These are phyloP conservation scores for Calophaca sinica DNA, from an alignment of 306 rosid genomes.

Conservation along the genomic window DNA sequence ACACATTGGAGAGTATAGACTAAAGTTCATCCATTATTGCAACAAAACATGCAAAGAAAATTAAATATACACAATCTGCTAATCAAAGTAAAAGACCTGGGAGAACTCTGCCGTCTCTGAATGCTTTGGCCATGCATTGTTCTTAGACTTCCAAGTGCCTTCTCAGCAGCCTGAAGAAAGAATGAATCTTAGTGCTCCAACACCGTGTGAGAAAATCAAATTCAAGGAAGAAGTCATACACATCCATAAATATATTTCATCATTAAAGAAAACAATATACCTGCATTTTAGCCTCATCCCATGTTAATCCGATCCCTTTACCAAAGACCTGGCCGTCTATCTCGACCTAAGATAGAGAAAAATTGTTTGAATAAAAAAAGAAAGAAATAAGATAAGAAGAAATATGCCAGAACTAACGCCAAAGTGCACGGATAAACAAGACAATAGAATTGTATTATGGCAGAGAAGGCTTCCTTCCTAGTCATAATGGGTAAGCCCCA, in stretches of 20 bases:
- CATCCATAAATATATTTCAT: slow-evolving; percentile 17
- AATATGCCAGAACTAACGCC: slow-evolving; percentile 8
- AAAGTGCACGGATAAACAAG: background rate
- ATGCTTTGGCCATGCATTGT: slow-evolving; percentile 60
- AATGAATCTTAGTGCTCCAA: slow-evolving; percentile 41
- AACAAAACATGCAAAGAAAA: slow-evolving; percentile 20
- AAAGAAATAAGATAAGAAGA: background rate
- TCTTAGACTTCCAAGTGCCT: slow-evolving; percentile 84
- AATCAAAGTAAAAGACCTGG: slow-evolving; percentile 62
- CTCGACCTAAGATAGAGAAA: slow-evolving; percentile 67
- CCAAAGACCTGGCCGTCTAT: slow-evolving; percentile 84
- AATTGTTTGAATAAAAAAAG: background rate
- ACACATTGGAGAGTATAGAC: slow-evolving; percentile 11
- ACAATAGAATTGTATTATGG: slow-evolving; percentile 1
- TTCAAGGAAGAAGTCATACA: slow-evolving; percentile 24
- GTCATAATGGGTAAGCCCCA: slow-evolving; percentile 6
- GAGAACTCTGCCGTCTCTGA: slow-evolving; percentile 78
- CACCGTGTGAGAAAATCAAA: slow-evolving; percentile 36
- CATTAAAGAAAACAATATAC: slow-evolving; percentile 46
- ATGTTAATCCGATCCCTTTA: slow-evolving; percentile 81
- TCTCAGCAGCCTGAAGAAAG: slow-evolving; percentile 81
- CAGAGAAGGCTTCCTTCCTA: slow-evolving; percentile 5
- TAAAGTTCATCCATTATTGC: slow-evolving; percentile 3
- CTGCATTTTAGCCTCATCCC: slow-evolving; percentile 94
- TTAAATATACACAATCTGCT: slow-evolving; percentile 14